Percentiles rank a stretch among this genome's conserved stretches.
phyloP scores from a whole-genome alignment of 2,329 filamentous ascomycete genomes.

The Neurospora sp. region DNA sequence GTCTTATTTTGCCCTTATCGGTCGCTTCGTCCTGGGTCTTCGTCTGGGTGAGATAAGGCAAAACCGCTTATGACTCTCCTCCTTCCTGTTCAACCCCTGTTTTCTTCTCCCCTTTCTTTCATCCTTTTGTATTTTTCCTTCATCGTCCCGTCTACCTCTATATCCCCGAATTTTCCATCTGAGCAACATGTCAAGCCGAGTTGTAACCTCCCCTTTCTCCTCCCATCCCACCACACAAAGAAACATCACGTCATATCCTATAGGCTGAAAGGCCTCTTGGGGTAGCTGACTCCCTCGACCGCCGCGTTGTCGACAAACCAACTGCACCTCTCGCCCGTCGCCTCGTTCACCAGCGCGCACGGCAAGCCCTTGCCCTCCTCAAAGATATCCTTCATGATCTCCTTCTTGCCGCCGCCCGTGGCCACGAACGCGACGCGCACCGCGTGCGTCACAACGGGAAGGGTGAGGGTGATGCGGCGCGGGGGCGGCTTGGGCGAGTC shows the following conservation, averaged over 20 bases:
- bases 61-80: neutral
- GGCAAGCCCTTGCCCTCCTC: conserved; percentile 73
- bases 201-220: neutral
- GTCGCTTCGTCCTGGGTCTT: neutral
- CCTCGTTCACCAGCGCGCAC: conserved; percentile 79
- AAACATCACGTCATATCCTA: conserved; percentile 4
- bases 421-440: conserved; percentile 85
- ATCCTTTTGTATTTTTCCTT: neutral
- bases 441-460: conserved; percentile 83
- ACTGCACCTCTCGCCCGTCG: conserved; percentile 73
- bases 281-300: conserved; percentile 75
- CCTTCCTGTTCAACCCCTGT: neutral
- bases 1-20: neutral
- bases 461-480: conserved; percentile 79
- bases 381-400: conserved; percentile 87
- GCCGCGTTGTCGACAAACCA: conserved; percentile 92
- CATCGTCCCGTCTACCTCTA: neutral
- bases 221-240: neutral
- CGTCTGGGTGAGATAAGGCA: neutral
- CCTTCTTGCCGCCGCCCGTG: conserved; percentile 82
- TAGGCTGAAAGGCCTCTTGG: conserved; percentile 55
- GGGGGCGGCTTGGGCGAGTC: conserved; percentile 93
- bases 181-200: neutral
- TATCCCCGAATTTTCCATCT: neutral
- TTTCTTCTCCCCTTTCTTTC: neutral